Conservation (phyloP, 192 early-diverging fungal genomes). For the Podila horticola region DNA sequence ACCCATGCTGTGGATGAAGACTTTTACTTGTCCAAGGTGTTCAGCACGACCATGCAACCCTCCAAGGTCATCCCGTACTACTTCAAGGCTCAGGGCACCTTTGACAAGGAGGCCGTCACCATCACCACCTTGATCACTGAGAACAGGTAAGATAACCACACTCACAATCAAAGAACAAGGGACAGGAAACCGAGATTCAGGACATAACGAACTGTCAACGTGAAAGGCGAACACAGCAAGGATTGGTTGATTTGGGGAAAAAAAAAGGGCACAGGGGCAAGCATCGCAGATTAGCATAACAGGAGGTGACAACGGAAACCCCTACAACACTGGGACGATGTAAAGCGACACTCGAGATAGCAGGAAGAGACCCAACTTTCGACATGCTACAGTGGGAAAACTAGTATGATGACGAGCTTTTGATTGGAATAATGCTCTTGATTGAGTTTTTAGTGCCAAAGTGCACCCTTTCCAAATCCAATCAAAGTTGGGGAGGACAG, state of each 20-base stretch:
- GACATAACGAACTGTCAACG: no score
- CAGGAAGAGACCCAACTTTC: neutral
- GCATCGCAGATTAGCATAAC: no score
- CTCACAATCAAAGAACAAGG: neutral
- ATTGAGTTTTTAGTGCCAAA: no score
- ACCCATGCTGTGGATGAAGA: constrained; percentile 54
- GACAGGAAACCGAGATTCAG: neutral
- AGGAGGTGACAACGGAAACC: no score
- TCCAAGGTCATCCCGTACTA: constrained; percentile 72
- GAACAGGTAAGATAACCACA: constrained; percentile 54
- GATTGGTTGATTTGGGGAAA: no score
- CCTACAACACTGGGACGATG: no score
- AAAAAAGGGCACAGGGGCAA: no score
- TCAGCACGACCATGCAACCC: constrained; percentile 67
- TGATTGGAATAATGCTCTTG: no score
- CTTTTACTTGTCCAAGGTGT: constrained; percentile 66
- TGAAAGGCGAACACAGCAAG: no score
- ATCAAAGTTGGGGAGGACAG: no score
- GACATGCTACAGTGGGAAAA: neutral
- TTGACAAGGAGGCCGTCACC: constrained; percentile 66
- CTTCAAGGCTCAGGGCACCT: constrained; percentile 55
- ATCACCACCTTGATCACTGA: constrained; percentile 67
- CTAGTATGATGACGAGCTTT: neutral
- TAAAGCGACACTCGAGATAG: no score
- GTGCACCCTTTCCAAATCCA: no score